Evolutionary conservation across 345 rosid species (phyloP).

Genomic region (Syzygium jambos): DNA sequence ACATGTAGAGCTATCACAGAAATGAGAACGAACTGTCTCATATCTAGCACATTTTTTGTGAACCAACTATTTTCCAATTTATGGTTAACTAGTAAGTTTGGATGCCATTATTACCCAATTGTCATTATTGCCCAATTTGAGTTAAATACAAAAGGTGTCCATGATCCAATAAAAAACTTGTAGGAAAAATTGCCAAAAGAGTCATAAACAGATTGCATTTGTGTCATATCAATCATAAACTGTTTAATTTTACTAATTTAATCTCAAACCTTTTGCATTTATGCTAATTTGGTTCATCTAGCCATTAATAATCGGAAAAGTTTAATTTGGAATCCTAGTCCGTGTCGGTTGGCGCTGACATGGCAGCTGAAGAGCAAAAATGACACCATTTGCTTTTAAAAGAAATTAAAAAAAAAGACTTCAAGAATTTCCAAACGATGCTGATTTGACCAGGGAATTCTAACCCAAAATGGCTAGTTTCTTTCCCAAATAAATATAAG

Average conservation of each 20-base stretch:
- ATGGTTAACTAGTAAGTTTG: neutral
- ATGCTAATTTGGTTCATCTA: fast-evolving
- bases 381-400: fast-evolving
- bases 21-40: neutral
- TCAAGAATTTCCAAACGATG: fast-evolving
- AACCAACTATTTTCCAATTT: no score
- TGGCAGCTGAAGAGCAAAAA: fast-evolving
- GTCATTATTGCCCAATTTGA: neutral
- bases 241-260: no score
- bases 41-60: neutral
- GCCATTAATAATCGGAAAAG: neutral
- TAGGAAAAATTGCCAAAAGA: no score
- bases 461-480: no score
- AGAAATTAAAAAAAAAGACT: no score
- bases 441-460: no score
- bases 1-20: no score
- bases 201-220: no score
- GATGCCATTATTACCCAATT: neutral
- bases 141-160: neutral
- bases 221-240: fast-evolving
- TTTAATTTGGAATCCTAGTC: fast-evolving
- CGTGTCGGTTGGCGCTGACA: fast-evolving
- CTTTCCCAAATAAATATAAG: neutral
- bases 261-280: fast-evolving
- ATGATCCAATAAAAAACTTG: neutral